These are phyloP conservation scores for Pluteus cervinus DNA, from an alignment of 768 basidiomycete species.

Conservation along the genomic window DNA sequence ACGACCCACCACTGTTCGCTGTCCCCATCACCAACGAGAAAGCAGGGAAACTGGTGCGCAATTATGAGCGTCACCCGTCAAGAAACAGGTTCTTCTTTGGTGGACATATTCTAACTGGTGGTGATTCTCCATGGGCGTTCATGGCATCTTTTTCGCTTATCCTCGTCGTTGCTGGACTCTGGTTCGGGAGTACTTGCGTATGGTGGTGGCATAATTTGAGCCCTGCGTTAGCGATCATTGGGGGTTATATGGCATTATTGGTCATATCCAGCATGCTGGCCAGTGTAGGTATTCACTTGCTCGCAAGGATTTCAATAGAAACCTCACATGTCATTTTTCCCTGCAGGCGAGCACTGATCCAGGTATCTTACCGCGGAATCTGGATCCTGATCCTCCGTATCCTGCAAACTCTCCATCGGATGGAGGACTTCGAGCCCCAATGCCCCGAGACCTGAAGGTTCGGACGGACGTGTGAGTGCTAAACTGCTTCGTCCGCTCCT, in stretches of 20 bases:
- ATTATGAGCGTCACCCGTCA: slow-evolving; percentile 63
- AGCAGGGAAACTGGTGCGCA: slow-evolving; percentile 39
- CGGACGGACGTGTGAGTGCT: slow-evolving; percentile 64
- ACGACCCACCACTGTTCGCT: slow-evolving; percentile 26
- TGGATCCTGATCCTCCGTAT: slow-evolving; percentile 84
- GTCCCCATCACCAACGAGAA: slow-evolving; percentile 28
- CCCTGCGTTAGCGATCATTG: slow-evolving; percentile 56
- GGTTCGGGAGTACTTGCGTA: slow-evolving; percentile 83
- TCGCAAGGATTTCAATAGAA: neutral
- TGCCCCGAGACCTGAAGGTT: slow-evolving; percentile 80
- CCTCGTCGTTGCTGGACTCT: slow-evolving; percentile 66
- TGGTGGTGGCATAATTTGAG: slow-evolving; percentile 87
- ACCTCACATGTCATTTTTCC: slow-evolving; percentile 2
- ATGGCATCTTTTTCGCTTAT: slow-evolving; percentile 55
- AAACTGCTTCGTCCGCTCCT: slow-evolving; percentile 1
- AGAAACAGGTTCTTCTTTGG: slow-evolving; percentile 70
- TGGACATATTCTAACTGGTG: slow-evolving; percentile 76
- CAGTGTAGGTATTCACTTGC: slow-evolving; percentile 45
- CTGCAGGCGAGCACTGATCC: slow-evolving; percentile 71
- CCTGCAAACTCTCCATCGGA: slow-evolving; percentile 59
- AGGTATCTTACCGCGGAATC: slow-evolving; percentile 82
- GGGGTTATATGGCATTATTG: slow-evolving; percentile 48
- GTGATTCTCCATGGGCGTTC: slow-evolving; percentile 84
- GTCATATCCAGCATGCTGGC: slow-evolving; percentile 72
- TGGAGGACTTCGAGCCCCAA: slow-evolving; percentile 52